Evolutionary conservation across 2,329 filamentous ascomycete genomes (phyloP), one percentile per base, ranked within the genome.

Genomic region (Penicillium expansum): DNA sequence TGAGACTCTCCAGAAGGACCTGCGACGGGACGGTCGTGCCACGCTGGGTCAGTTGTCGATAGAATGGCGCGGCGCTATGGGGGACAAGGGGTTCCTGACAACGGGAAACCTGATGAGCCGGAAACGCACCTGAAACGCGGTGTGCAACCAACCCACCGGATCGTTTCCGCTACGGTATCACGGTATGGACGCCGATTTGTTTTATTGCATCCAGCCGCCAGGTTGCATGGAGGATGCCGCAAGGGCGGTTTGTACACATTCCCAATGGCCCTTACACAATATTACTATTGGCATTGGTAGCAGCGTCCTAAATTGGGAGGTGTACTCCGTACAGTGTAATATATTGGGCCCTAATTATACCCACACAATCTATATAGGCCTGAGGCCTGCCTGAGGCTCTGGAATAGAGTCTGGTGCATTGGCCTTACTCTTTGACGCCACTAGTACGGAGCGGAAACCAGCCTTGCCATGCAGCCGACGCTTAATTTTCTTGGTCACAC

Each of bases 61-160:
- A 57, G 88, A 91, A 53, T 99, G 94, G 94, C 83, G 90, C 61
- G 89, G 89, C 37, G 85, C 90, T 60, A 92, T 97, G 88, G 94
- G 94, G 0, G 94, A 93, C 75, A 84, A 85, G 66, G 94, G 94
- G 0, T 92, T 86, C 66, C 78, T 99, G 70, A 91, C 88, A 43
- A 99, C 94, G 7, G 92, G 92, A 10, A 93, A 89, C 80, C 77
- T 96, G 51, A 68, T 79, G 64, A 79, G 76, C 29, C 74, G 77
- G 62, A 76, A 74, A 66, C 71, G 74, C 55, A 59, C 62, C 48
- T 72, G 62, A 72, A 57, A 64, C 55, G 52, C 56, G 55, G 53
- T 56, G 62, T 57, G 48, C 48, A 42, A 42, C 39, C 16, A 52
- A 42, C 16, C 32, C 20, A 54, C 43, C 30, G 53, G 47, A 32